Percentiles rank a stretch among this genome's conserved stretches.
Evolutionary conservation across 257 asterid genomes (phyloP).

Genomic region (Solanum corneliomulleri): DNA sequence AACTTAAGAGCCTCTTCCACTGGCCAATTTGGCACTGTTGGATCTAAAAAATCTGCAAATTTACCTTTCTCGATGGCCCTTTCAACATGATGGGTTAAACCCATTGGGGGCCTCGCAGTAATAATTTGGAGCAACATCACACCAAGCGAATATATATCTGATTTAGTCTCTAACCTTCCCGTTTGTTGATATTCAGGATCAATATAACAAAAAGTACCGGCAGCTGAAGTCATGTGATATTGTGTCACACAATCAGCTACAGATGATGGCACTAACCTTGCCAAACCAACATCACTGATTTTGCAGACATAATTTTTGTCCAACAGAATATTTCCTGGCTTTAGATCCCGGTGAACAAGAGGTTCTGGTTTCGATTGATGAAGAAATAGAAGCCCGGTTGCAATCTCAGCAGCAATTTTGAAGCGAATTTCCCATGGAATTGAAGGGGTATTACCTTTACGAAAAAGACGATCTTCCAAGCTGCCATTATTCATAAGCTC

Average conservation of each 20-base stretch:
- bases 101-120: constrained; percentile 83
- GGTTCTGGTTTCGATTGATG: constrained; percentile 86
- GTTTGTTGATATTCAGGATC: constrained; percentile 85
- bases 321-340: constrained; percentile 65
- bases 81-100: constrained; percentile 57
- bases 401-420: constrained; percentile 61
- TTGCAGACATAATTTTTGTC: constrained; percentile 60
- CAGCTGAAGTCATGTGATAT: constrained; percentile 77
- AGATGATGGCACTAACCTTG: constrained; percentile 60
- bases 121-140: constrained; percentile 57
- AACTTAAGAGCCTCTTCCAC: constrained; percentile 37
- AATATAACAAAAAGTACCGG: constrained; percentile 75
- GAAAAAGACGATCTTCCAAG: constrained; percentile 59
- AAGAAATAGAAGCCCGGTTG: constrained; percentile 63
- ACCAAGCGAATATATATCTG: constrained; percentile 64
- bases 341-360: constrained; percentile 73
- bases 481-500: constrained; percentile 76
- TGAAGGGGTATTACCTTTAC: constrained; percentile 62
- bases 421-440: constrained; percentile 71
- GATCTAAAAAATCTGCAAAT: constrained; percentile 53
- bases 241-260: constrained; percentile 59
- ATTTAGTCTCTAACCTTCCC: constrained; percentile 61
- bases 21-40: constrained; percentile 67
- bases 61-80: constrained; percentile 41
- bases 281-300: constrained; percentile 76